These are phyloP conservation scores for Cryphonectria japonica DNA, from an alignment of 2,329 filamentous ascomycete genomes.

Conservation along the genomic window DNA sequence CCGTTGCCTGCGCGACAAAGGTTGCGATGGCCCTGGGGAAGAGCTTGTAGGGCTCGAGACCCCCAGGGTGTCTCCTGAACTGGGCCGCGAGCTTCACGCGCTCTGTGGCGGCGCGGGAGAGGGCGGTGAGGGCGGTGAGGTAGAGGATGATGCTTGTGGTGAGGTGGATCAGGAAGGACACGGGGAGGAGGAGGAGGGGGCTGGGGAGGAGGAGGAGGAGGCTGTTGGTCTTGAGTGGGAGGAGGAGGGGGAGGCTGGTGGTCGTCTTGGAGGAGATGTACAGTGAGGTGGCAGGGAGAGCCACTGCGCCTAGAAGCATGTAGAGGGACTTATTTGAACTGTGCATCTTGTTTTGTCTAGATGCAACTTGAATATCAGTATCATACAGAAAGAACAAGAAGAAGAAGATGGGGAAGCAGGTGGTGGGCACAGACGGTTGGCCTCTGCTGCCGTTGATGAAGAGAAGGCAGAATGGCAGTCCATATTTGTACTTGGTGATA, in stretches of 20 bases:
- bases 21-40: conserved; percentile 6
- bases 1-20: conserved; percentile 3
- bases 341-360: background rate
- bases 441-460: too few species aligned
- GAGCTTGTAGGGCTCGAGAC: conserved; percentile 4
- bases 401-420: too few species aligned
- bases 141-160: background rate
- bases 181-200: background rate
- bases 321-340: conserved; percentile 3
- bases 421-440: too few species aligned
- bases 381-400: too few species aligned
- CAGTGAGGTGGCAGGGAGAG: background rate
- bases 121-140: conserved; percentile 7
- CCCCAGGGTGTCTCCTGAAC: background rate
- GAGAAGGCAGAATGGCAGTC: too few species aligned
- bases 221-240: background rate
- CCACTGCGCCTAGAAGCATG: conserved; percentile 10
- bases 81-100: background rate
- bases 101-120: conserved; percentile 15
- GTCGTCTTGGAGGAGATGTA: background rate
- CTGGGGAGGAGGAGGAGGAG: background rate
- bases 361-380: too few species aligned
- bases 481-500: too few species aligned
- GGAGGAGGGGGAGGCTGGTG: too few species aligned
- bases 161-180: conserved; percentile 4